Percentiles rank a stretch among this genome's conserved stretches.
Evolutionary conservation across 495 filamentous ascomycete genomes (phyloP).

Genomic region (Pseudevernia furfuracea): DNA sequence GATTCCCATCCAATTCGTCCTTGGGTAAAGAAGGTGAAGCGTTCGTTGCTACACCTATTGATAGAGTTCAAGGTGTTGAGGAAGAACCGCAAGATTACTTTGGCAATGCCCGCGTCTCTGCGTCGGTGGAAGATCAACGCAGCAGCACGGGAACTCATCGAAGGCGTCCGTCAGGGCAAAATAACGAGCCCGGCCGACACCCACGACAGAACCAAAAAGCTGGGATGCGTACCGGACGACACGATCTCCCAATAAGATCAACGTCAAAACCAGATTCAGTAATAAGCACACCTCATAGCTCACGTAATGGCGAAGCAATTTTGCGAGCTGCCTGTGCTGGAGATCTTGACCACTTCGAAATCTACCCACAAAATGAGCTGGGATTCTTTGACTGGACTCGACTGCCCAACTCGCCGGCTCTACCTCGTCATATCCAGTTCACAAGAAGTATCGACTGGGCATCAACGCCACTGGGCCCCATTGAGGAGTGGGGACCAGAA

Average conservation of each 20-base stretch:
- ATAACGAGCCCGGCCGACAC: neutral
- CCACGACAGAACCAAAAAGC: conserved; percentile 1
- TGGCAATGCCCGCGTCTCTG: conserved; percentile 28
- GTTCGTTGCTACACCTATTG: conserved; percentile 11
- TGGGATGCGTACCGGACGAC: neutral
- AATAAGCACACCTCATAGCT: conserved; percentile 7
- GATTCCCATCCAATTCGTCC: conserved; percentile 11
- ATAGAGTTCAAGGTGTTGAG: conserved; percentile 6
- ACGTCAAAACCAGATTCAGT: conserved; percentile 1
- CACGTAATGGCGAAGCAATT: conserved; percentile 27
- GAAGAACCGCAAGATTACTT: conserved; percentile 43
- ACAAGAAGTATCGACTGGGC: conserved; percentile 59
- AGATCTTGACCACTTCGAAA: conserved; percentile 29
- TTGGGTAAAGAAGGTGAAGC: conserved; percentile 13
- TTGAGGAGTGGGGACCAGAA: conserved; percentile 56
- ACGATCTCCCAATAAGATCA: conserved; percentile 3
- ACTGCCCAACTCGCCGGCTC: conserved; percentile 46
- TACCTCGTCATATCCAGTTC: conserved; percentile 58
- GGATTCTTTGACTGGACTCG: conserved; percentile 62
- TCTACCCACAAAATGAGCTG: conserved; percentile 4
- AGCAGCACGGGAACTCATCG: conserved; percentile 4
- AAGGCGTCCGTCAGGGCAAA: neutral
- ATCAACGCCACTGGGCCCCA: conserved; percentile 54
- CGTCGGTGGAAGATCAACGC: neutral
- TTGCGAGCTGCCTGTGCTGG: conserved; percentile 28